Percentiles rank a stretch among this genome's conserved stretches.
These are phyloP conservation scores for Serendipita vermifera DNA, from an alignment of 768 basidiomycete species.

Conservation along the genomic window DNA sequence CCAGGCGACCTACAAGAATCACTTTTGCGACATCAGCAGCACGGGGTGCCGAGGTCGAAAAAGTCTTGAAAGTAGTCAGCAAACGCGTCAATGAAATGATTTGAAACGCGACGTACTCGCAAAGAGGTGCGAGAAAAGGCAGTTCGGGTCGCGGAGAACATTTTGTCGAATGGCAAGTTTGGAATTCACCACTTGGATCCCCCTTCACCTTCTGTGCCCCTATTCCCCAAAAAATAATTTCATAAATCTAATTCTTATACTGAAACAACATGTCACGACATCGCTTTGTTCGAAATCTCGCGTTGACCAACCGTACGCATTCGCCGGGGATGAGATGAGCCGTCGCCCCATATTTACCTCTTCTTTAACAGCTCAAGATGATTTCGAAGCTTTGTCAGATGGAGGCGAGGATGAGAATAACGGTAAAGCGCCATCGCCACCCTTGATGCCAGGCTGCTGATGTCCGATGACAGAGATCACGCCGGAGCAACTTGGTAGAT, in stretches of 20 bases:
- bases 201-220: no score
- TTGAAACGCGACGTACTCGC: conserved; percentile 33
- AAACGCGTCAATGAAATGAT: background rate
- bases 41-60: conserved; percentile 33
- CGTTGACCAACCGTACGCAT: no score
- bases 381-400: conserved; percentile 67
- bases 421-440: background rate
- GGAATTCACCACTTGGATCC: no score
- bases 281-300: conserved; percentile 69
- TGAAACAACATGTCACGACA: conserved; percentile 70
- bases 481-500: conserved; percentile 66
- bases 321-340: conserved; percentile 22
- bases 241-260: background rate
- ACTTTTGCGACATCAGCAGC: conserved; percentile 59
- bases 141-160: conserved; percentile 42
- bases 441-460: conserved; percentile 13
- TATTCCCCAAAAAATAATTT: background rate
- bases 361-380: conserved; percentile 18
- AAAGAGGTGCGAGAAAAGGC: conserved; percentile 27
- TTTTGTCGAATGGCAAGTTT: conserved; percentile 21
- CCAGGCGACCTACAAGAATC: conserved; percentile 60
- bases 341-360: background rate
- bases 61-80: conserved; percentile 9
- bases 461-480: conserved; percentile 40
- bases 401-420: conserved; percentile 47